Conservation (phyloP, 495 filamentous ascomycete species). For the Aspergillus kassunensis region DNA sequence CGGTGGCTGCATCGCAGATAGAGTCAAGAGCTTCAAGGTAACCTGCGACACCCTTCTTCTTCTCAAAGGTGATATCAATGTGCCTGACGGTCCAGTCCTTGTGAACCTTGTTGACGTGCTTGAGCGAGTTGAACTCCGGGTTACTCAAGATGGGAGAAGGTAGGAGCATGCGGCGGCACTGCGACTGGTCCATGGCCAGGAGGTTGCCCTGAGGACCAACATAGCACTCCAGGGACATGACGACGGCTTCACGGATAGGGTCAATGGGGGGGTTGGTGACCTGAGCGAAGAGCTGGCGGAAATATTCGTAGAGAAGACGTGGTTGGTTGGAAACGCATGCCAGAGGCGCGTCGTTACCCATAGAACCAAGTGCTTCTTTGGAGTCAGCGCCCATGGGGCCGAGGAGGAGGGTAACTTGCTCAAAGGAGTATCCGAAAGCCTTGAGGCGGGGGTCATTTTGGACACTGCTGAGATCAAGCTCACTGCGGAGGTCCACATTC, state of each 20-base stretch:
- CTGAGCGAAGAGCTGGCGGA: slow-evolving; percentile 97
- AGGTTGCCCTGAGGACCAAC: slow-evolving; percentile 97
- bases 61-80: slow-evolving; percentile 97
- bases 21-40: slow-evolving; percentile 87
- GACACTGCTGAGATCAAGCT: slow-evolving; percentile 67
- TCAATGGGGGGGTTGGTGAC: slow-evolving; percentile 99
- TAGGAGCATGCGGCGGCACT: slow-evolving; percentile 82
- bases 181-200: slow-evolving; percentile 86
- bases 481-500: slow-evolving; percentile 59
- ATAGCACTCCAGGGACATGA: slow-evolving; percentile 98
- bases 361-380: slow-evolving; percentile 98
- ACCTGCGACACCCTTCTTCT: slow-evolving; percentile 75
- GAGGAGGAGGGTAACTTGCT: slow-evolving; percentile 91
- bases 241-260: slow-evolving; percentile 95
- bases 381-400: slow-evolving; percentile 98
- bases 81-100: slow-evolving; percentile 83
- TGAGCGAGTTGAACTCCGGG: slow-evolving; percentile 86
- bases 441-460: slow-evolving; percentile 83
- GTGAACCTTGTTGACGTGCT: slow-evolving; percentile 70
- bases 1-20: slow-evolving; percentile 82
- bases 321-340: slow-evolving; percentile 88
- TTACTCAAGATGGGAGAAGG: slow-evolving; percentile 90
- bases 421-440: slow-evolving; percentile 94
- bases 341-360: slow-evolving; percentile 97
- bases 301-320: slow-evolving; percentile 94